Base-by-base conservation (phyloP, 108 stramenopile species). In the Schizochytrium sp. region DNA sequence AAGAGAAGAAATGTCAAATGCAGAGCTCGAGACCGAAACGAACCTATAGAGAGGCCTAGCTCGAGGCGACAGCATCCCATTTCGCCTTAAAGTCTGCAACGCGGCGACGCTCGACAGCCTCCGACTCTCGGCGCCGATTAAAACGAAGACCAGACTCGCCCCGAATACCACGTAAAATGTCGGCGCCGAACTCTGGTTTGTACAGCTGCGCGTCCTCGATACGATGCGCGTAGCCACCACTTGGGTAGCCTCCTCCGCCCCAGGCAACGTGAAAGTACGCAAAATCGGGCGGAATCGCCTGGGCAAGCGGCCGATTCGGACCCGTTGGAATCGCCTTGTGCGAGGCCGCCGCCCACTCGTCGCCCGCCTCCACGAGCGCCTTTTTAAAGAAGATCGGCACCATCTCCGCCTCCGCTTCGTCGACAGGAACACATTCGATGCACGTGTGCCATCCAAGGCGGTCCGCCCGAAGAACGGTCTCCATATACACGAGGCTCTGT, bases 191-290 rank as follows among this genome's bases (percentile, higher is more conserved):
- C 12, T 83, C 76, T 6, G 48, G 76, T 23, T 83, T 83, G 51
- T 83, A 83, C 6, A 53, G n/a, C 3, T 23, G 45, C 45, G 76
- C 43, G 45, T 83, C 76, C 76, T 83, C 76, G 51, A 83, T 83
- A 16, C 45, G 48, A 23, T 83, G 76, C 48, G 76, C 76, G 51
- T 83, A 83, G n/a, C 76, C 76, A 12, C 76, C 76, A 6, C 48
- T 10, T 12, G 76, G 48, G 51, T 83, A 83, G 48, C 76, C 76
- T 6, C 76, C 76, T 8, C 76, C 76, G 28, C 76, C 76, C 76
- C 76, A 83, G 45, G 76, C 76, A 16, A 83, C 76, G 51, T 83
- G 76, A 83, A 83, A 83, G 51, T 83, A 83, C 28, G 76, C 76
- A 28, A 83, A 83, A 34, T 83, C 28, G 1, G 76, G 76, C 12